These are phyloP conservation scores for Soucietia sequanensis DNA, from an alignment of 805 yeast genomes.

Conservation along the genomic window DNA sequence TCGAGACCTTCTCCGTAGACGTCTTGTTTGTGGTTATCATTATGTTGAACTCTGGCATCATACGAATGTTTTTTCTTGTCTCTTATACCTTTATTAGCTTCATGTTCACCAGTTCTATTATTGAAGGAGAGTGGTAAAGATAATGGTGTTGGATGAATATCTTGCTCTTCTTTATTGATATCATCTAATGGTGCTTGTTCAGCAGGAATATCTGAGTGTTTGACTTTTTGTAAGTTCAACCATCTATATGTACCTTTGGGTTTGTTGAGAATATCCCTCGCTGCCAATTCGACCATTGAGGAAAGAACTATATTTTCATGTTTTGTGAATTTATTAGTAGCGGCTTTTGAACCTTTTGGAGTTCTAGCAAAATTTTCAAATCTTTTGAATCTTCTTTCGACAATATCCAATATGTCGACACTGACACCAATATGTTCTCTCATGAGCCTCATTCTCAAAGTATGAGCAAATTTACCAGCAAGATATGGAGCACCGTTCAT, in stretches of 20 bases:
- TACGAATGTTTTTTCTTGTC: conserved; percentile 79
- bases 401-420: conserved; percentile 78
- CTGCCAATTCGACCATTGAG: conserved; percentile 73
- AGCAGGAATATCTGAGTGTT: conserved; percentile 11
- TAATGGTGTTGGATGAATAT: conserved; percentile 28
- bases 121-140: conserved; percentile 66
- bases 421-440: conserved; percentile 95
- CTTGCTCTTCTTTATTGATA: conserved; percentile 22
- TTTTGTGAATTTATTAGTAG: conserved; percentile 41
- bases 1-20: conserved; percentile 78
- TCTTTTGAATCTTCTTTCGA: conserved; percentile 65
- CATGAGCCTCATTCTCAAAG: conserved; percentile 87
- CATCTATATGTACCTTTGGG: conserved; percentile 49
- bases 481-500: conserved; percentile 83
- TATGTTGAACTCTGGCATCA: conserved; percentile 77
- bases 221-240: conserved; percentile 29
- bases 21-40: conserved; percentile 62
- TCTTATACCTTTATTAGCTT: conserved; percentile 78
- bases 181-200: conserved; percentile 23
- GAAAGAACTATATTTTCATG: conserved; percentile 43
- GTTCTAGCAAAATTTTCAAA: conserved; percentile 48
- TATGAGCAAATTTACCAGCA: conserved; percentile 88
- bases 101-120: conserved; percentile 73
- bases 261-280: conserved; percentile 61
- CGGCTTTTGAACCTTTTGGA: conserved; percentile 40